Conservation (phyloP, 2,329 filamentous ascomycete species). For the Trichophyton equinum region DNA sequence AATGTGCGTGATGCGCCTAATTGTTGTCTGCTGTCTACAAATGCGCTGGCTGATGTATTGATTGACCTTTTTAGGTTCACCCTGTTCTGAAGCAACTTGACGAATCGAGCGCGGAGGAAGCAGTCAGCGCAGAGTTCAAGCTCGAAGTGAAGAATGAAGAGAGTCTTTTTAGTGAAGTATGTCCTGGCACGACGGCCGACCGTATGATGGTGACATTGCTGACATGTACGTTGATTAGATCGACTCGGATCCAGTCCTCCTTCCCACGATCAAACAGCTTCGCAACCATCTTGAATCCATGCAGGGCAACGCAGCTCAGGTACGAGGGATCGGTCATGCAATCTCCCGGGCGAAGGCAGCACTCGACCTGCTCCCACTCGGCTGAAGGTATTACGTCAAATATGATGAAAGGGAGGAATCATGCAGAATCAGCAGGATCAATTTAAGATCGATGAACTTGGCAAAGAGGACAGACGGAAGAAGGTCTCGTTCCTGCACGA, state of each 20-base stretch:
- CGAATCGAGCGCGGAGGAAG: slow-evolving; percentile 12
- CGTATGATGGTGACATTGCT: neutral
- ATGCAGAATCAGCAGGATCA: no score
- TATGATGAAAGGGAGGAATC: neutral
- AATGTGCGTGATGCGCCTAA: slow-evolving; percentile 21
- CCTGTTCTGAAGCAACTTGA: slow-evolving; percentile 28
- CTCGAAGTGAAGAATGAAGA: slow-evolving; percentile 10
- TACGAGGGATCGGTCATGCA: slow-evolving; percentile 27
- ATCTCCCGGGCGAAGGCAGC: slow-evolving; percentile 22
- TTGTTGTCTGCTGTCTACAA: neutral
- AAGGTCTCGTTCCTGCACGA: neutral
- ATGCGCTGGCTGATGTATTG: neutral
- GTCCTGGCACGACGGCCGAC: slow-evolving; percentile 10
- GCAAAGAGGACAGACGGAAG: neutral
- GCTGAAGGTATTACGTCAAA: slow-evolving; percentile 7
- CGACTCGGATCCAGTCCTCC: slow-evolving; percentile 26
- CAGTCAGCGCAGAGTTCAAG: slow-evolving; percentile 18
- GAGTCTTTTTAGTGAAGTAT: slow-evolving; percentile 1
- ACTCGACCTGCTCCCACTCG: slow-evolving; percentile 12
- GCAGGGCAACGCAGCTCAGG: slow-evolving; percentile 29
- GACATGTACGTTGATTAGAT: neutral
- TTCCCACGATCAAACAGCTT: slow-evolving; percentile 28
- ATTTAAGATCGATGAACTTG: neutral
- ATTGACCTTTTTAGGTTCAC: slow-evolving; percentile 19
- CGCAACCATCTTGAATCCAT: slow-evolving; percentile 34